phyloP scores from a whole-genome alignment of 2,329 filamentous ascomycete species.

The Juglanconis oblonga region DNA sequence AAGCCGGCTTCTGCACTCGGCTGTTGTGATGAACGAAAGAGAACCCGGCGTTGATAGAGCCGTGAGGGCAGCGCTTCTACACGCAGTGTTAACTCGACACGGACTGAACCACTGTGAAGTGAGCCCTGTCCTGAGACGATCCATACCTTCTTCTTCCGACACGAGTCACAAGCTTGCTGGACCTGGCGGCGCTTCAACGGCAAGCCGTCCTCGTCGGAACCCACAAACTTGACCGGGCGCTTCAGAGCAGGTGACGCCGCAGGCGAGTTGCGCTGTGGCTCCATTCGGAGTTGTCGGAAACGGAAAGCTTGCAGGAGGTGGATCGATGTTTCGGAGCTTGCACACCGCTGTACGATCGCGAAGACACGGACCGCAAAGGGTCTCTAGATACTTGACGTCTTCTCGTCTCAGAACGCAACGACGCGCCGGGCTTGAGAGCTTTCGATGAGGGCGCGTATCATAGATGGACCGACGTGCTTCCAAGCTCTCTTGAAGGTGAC shows the following conservation, averaged over 20 bases:
- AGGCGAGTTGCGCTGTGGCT: neutral
- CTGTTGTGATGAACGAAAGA: neutral
- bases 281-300: neutral
- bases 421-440: no score
- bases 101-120: neutral
- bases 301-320: neutral
- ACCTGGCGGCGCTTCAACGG: constrained; percentile 60
- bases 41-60: constrained; percentile 17
- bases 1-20: neutral
- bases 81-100: neutral
- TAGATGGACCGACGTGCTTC: neutral
- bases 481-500: neutral
- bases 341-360: no score
- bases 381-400: no score
- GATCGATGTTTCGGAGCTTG: no score
- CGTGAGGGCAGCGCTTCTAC: constrained; percentile 26
- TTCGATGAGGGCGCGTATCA: neutral
- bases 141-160: constrained; percentile 53
- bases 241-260: neutral
- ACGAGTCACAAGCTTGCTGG: constrained; percentile 53
- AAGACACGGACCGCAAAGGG: no score
- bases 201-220: constrained; percentile 50
- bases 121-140: neutral
- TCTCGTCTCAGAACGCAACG: no score
- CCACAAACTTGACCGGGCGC: constrained; percentile 52